Evolutionary conservation across 140 eudicot species (phyloP).

Genomic region (Erigeron philadelphicus): DNA sequence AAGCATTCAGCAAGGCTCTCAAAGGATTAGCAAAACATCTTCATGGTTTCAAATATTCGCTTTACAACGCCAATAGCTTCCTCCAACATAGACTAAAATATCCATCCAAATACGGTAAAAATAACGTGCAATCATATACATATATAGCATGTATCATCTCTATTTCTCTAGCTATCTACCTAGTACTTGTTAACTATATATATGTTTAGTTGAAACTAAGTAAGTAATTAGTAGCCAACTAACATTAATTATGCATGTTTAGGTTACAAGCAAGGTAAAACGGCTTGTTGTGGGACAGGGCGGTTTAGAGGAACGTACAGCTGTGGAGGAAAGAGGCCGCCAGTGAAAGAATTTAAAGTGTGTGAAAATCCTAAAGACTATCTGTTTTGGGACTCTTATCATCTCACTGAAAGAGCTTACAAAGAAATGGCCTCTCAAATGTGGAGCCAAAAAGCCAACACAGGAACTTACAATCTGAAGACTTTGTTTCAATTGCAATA

Average conservation of each 20-base stretch:
- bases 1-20: slow-evolving; percentile 33
- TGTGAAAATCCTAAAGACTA: slow-evolving; percentile 52
- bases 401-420: slow-evolving; percentile 51
- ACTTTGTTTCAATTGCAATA: slow-evolving; percentile 22
- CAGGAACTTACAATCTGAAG: slow-evolving; percentile 28
- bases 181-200: too few species aligned
- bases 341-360: slow-evolving; percentile 45
- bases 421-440: slow-evolving; percentile 56
- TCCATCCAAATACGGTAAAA: slow-evolving; percentile 42
- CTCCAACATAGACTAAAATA: slow-evolving; percentile 37
- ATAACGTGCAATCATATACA: too few species aligned
- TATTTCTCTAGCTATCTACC: too few species aligned
- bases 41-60: slow-evolving; percentile 43
- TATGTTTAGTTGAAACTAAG: too few species aligned
- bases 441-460: slow-evolving; percentile 35
- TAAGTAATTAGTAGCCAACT: too few species aligned
- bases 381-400: slow-evolving; percentile 77
- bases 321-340: slow-evolving; percentile 71
- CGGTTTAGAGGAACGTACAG: slow-evolving; percentile 53
- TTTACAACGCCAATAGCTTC: slow-evolving; percentile 40
- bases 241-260: too few species aligned
- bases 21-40: slow-evolving; percentile 31
- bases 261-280: slow-evolving; percentile 66
- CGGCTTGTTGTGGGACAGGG: slow-evolving; percentile 73
- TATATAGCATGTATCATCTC: too few species aligned